A percentile compares a stretch with the other conserved stretches of the same genome.
phyloP scores from a whole-genome alignment of 2,329 filamentous ascomycete genomes.

The Alternaria solani region DNA sequence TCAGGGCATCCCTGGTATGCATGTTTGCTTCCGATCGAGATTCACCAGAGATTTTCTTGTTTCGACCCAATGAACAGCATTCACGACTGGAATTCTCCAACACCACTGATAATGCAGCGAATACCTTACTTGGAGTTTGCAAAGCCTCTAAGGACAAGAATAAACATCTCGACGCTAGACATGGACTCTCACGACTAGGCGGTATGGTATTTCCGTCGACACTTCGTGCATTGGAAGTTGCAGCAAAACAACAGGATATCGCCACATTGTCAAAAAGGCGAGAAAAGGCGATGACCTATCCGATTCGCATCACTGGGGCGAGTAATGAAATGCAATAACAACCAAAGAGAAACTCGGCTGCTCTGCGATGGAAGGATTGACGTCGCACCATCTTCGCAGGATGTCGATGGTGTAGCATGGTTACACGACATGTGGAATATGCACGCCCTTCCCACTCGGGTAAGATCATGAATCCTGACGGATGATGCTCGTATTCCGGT shows the following conservation, averaged over 20 bases:
- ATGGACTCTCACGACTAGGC: rapidly evolving
- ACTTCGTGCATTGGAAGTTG: not conserved
- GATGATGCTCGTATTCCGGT: too few relatives aligned
- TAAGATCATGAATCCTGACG: not conserved
- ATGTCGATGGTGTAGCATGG: not conserved
- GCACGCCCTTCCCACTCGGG: not conserved
- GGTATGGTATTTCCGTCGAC: too few relatives aligned
- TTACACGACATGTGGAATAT: not conserved
- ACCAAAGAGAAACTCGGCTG: not conserved
- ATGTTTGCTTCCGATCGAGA: too few relatives aligned
- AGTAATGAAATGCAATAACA: not conserved
- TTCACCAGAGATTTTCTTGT: too few relatives aligned
- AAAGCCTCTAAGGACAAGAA: too few relatives aligned
- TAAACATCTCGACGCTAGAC: too few relatives aligned
- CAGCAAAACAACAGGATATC: not conserved
- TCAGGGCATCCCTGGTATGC: too few relatives aligned
- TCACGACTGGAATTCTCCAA: too few relatives aligned
- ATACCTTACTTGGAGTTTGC: too few relatives aligned
- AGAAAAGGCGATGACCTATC: not conserved
- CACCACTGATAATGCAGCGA: too few relatives aligned
- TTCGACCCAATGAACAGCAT: too few relatives aligned
- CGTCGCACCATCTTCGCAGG: not conserved
- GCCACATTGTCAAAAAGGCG: too few relatives aligned
- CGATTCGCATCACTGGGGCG: not conserved
- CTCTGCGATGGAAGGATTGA: not conserved